Conservation (phyloP, 225 moss, liverwort and hornwort genomes). For the Anthoceros angustus region DNA sequence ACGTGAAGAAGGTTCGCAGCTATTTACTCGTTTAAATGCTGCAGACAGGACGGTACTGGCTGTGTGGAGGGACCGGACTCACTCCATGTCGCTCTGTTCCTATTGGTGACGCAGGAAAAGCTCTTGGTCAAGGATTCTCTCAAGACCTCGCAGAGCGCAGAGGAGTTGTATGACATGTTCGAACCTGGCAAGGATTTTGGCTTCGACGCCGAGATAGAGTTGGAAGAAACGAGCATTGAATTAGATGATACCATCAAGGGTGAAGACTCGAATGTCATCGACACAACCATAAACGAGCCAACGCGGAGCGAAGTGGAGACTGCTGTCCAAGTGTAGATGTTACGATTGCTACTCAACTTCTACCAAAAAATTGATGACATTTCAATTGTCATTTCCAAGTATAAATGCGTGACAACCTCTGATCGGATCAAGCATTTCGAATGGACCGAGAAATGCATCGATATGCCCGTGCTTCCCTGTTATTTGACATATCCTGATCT, state of each 20-base stretch:
- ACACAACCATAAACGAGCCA: background rate
- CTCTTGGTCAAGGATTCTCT: slow-evolving; percentile 57
- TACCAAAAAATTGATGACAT: too few relatives aligned
- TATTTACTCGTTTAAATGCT: background rate
- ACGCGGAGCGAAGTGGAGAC: too few relatives aligned
- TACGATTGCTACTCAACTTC: too few relatives aligned
- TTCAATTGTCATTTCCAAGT: too few relatives aligned
- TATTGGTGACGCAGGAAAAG: slow-evolving; percentile 38
- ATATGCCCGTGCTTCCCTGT: too few relatives aligned
- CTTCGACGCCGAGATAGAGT: slow-evolving; percentile 63
- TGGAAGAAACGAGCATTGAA: slow-evolving; percentile 6
- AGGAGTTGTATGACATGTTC: slow-evolving; percentile 36
- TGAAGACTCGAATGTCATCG: background rate
- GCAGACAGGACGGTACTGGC: background rate
- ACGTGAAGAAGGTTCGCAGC: slow-evolving; percentile 48
- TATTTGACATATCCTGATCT: too few relatives aligned
- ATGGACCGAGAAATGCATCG: too few relatives aligned
- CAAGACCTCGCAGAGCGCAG: slow-evolving; percentile 52
- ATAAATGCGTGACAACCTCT: too few relatives aligned
- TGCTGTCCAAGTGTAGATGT: too few relatives aligned
- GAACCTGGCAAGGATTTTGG: slow-evolving; percentile 67
- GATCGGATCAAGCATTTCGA: too few relatives aligned
- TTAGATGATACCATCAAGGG: background rate
- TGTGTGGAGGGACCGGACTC: too few relatives aligned
- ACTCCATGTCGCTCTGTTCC: background rate